Evolutionary conservation across 163 green algal species (phyloP).

Genomic region (Scenedesmus sp.): DNA sequence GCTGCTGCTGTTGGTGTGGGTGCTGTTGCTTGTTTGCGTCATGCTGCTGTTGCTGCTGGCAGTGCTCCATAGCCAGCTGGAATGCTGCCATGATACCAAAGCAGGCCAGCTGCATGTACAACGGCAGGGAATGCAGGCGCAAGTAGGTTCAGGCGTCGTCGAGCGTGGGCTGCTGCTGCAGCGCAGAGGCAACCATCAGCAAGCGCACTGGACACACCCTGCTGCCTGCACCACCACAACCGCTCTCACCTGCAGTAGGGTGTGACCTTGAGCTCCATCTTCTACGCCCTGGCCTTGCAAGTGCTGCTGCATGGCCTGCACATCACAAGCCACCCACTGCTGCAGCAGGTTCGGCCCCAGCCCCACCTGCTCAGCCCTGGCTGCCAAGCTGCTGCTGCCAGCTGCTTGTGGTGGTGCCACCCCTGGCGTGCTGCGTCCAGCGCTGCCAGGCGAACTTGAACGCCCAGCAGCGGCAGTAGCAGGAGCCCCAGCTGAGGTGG

Average conservation of each 20-base stretch:
- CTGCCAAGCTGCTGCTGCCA: not conserved
- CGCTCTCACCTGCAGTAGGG: not conserved
- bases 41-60: constrained; percentile 45
- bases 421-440: not conserved
- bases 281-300: not conserved
- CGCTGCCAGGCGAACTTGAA: not conserved
- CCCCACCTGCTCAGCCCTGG: constrained; percentile 12
- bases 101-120: constrained; percentile 22
- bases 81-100: constrained; percentile 48
- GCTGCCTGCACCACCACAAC: not conserved
- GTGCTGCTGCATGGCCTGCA: constrained; percentile 35
- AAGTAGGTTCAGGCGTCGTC: not conserved
- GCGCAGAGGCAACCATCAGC: not conserved
- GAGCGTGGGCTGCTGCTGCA: too few species aligned
- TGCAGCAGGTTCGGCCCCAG: constrained; percentile 10
- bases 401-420: not conserved
- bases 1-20: not conserved
- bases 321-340: constrained; percentile 44
- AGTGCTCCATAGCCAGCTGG: constrained; percentile 23
- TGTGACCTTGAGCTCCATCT: not conserved
- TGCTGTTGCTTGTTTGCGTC: not conserved
- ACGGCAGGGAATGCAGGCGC: not conserved
- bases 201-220: not conserved
- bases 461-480: not conserved
- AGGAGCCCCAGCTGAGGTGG: too few species aligned